Evolutionary conservation across 805 yeast species (phyloP).

Genomic region (Deakozyma indianensis): DNA sequence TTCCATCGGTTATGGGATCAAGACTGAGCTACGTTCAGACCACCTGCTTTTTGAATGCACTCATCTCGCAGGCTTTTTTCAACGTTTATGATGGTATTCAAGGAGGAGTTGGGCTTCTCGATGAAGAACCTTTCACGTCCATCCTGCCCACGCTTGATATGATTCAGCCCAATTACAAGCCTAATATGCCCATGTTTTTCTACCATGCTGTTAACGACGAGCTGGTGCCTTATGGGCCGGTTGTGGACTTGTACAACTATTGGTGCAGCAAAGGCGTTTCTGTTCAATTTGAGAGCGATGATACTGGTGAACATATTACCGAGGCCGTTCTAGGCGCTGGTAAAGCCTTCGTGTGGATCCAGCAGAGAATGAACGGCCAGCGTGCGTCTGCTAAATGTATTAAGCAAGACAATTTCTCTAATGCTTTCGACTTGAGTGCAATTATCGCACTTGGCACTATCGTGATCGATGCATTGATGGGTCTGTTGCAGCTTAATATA

Average conservation of each 20-base stretch:
- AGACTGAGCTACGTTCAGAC: constrained; percentile 2
- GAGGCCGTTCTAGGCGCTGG: constrained; percentile 4
- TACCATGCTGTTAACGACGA: constrained; percentile 14
- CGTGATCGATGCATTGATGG: not conserved
- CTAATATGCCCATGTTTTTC: constrained; percentile 11
- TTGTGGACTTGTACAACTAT: constrained; percentile 6
- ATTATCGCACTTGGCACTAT: not conserved
- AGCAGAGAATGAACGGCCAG: not conserved
- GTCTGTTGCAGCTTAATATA: not conserved
- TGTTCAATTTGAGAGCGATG: constrained; percentile 5
- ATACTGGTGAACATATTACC: constrained; percentile 4
- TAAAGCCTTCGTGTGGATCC: constrained; percentile 7
- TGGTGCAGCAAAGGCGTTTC: constrained; percentile 6
- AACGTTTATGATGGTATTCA: constrained; percentile 11
- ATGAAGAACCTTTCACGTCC: constrained; percentile 3
- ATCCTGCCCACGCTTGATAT: constrained; percentile 9
- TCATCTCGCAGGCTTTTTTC: constrained; percentile 6
- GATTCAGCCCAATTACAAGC: constrained; percentile 2
- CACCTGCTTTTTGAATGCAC: constrained; percentile 9
- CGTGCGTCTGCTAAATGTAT: not conserved
- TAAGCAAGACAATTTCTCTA: not conserved
- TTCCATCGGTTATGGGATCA: constrained; percentile 3
- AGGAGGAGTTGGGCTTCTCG: constrained; percentile 10
- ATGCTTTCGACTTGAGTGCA: not conserved
- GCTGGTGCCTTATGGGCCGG: constrained; percentile 9